A percentile compares a stretch with the other conserved stretches of the same genome.
Evolutionary conservation across 257 asterid genomes (phyloP).

Genomic region (Ophiorrhiza pumila): DNA sequence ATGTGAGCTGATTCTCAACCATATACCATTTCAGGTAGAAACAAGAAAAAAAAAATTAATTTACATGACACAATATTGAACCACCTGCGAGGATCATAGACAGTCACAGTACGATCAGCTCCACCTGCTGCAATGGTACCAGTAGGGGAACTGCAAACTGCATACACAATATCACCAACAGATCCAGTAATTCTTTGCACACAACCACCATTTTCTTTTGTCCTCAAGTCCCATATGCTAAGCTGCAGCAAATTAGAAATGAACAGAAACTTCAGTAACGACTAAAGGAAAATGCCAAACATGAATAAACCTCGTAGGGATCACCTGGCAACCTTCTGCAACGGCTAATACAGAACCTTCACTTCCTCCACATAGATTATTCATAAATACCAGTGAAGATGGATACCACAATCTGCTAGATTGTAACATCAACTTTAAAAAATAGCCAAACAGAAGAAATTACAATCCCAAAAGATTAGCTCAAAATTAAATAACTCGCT

Average conservation of each 20-base stretch:
- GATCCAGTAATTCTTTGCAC: slow-evolving; percentile 73
- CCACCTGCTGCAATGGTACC: slow-evolving; percentile 84
- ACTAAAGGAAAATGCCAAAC: slow-evolving; percentile 10
- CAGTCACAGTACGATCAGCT: slow-evolving; percentile 80
- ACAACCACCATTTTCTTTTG: slow-evolving; percentile 90
- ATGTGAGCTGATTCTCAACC: neutral
- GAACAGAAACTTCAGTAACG: neutral
- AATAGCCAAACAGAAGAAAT: neutral
- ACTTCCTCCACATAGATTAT: slow-evolving; percentile 38
- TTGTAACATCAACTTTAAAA: slow-evolving; percentile 12
- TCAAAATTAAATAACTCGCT: neutral
- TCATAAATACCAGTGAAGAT: slow-evolving; percentile 61
- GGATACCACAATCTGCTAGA: slow-evolving; percentile 81
- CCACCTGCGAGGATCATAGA: slow-evolving; percentile 93
- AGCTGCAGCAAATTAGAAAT: slow-evolving; percentile 45
- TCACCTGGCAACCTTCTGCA: slow-evolving; percentile 94
- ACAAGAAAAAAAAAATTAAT: neutral
- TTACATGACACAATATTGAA: neutral
- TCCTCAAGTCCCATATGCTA: slow-evolving; percentile 85
- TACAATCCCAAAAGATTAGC: neutral
- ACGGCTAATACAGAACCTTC: slow-evolving; percentile 59
- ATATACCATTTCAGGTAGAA: neutral
- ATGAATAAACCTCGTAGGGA: slow-evolving; percentile 7
- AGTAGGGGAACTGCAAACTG: slow-evolving; percentile 63
- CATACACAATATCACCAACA: slow-evolving; percentile 70